Evolutionary conservation across 2,329 filamentous ascomycete species (phyloP), one percentile per base, ranked within the genome.

Genomic region (Aspergillus clavatus): DNA sequence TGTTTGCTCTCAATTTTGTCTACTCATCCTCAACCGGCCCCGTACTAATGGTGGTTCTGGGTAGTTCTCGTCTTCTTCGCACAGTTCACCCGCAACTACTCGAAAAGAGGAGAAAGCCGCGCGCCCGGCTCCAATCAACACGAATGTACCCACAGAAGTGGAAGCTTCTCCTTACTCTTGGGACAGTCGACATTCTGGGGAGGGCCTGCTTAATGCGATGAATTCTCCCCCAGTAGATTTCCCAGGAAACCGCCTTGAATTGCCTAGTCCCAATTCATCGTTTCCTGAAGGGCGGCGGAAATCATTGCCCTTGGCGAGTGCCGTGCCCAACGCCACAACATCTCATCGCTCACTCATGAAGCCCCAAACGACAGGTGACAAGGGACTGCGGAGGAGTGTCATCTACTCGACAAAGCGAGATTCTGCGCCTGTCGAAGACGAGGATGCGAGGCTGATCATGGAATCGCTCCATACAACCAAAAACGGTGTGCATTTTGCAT

Each of bases 81-180:
- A 57, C 4, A 53, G 55, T 18, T 48, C 53, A 29, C 40, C 54
- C 1, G 43, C 48, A 7, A 46, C 45, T 14, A 47, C 47, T 18
- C 57, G 51, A 16, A 59, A 50, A 39, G 55, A 59, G 11, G 57
- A 54, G 24, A 61, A 55, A 27, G 48, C 53, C 26, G 45, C 62
- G 16, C 58, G 59, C n/a, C 63, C 69, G 12, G 45, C 66, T 19
- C 71, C 76, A 7, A 71, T 77, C 45, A 68, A 65, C 39, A 71
- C 71, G 42, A 66, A 75, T 52, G 65, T 65, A 43, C 67, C 68
- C 24, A 61, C 67, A 42, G 59, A 70, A 23, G 62, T 75, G 14
- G 73, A 76, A 42, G 62, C 70, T 14, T 74, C 75, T 12, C 72
- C 74, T 42, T 72, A 73, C 51, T 78, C 76, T 22, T 77, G 73